These are phyloP conservation scores for Phytophthora colocasiae DNA, from an alignment of 352 stramenopile genomes.

Conservation along the genomic window DNA sequence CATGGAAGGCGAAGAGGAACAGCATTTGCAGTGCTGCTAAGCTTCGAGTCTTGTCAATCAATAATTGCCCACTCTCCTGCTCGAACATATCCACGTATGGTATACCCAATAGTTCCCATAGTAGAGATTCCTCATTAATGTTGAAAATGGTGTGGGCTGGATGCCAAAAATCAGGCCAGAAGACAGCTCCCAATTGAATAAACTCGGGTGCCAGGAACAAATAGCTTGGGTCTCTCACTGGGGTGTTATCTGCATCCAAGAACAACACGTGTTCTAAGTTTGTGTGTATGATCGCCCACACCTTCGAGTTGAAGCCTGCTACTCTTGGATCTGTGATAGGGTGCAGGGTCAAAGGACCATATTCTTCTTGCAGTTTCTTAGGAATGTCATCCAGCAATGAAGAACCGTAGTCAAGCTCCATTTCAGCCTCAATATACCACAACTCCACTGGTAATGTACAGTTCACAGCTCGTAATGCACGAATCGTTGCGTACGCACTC, in stretches of 20 bases:
- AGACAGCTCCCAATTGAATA: slow-evolving; percentile 41
- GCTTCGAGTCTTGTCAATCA: slow-evolving; percentile 43
- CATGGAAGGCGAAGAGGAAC: slow-evolving; percentile 38
- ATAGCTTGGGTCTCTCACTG: slow-evolving; percentile 44
- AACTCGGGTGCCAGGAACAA: slow-evolving; percentile 47
- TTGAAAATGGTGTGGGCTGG: slow-evolving; percentile 58
- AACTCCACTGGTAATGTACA: not conserved
- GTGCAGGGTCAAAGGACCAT: slow-evolving; percentile 10
- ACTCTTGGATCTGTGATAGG: not conserved
- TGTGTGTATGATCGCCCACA: not conserved
- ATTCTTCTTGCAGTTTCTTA: not conserved
- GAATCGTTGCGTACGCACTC: not conserved
- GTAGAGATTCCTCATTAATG: slow-evolving; percentile 42
- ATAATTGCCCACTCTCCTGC: slow-evolving; percentile 61
- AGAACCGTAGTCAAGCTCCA: not conserved
- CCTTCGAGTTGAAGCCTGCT: slow-evolving; percentile 20
- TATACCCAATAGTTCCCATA: slow-evolving; percentile 53
- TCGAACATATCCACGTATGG: slow-evolving; percentile 60
- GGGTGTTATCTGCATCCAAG: slow-evolving; percentile 54
- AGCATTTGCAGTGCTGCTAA: slow-evolving; percentile 27
- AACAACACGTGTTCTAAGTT: slow-evolving; percentile 46
- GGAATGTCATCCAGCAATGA: not conserved
- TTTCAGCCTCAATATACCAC: slow-evolving; percentile 2
- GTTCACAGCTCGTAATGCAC: not conserved
- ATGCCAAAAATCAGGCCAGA: slow-evolving; percentile 72